These are phyloP conservation scores for Marsdenia floribunda DNA, from an alignment of 257 asterid species.

Conservation along the genomic window DNA sequence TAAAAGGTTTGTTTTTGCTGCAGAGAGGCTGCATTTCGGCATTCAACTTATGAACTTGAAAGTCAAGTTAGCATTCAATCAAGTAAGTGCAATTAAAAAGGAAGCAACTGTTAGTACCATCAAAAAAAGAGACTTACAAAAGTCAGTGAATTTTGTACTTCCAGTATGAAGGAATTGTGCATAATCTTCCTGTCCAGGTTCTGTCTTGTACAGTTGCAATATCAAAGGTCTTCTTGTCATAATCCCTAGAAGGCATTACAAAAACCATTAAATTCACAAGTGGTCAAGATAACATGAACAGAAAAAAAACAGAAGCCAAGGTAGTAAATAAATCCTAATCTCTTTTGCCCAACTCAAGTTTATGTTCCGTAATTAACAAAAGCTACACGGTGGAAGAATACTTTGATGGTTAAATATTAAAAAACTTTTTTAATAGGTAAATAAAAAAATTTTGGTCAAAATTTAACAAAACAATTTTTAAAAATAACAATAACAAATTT, in stretches of 20 bases:
- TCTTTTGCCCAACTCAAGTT: not conserved
- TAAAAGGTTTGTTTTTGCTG: not conserved
- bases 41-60: not conserved
- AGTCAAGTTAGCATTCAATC: not conserved
- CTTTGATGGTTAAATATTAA: not conserved
- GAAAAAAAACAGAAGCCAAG: not conserved
- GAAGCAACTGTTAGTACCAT: not conserved
- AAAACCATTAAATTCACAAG: not conserved
- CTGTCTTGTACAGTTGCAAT: constrained; percentile 36
- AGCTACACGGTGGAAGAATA: not conserved
- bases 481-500: too few relatives aligned
- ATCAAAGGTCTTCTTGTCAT: constrained; percentile 46
- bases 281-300: not conserved
- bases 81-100: not conserved
- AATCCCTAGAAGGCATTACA: constrained; percentile 27
- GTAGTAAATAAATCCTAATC: not conserved
- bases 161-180: constrained; percentile 40
- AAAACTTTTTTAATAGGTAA: too few relatives aligned
- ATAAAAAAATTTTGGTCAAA: too few relatives aligned
- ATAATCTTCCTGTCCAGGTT: constrained; percentile 32
- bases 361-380: not conserved
- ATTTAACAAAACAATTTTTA: too few relatives aligned
- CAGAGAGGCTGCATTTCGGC: not conserved
- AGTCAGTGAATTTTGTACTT: constrained; percentile 30
- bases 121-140: constrained; percentile 23